phyloP scores from a whole-genome alignment of 805 yeast genomes.

The Wickerhamiella spandovensis region DNA sequence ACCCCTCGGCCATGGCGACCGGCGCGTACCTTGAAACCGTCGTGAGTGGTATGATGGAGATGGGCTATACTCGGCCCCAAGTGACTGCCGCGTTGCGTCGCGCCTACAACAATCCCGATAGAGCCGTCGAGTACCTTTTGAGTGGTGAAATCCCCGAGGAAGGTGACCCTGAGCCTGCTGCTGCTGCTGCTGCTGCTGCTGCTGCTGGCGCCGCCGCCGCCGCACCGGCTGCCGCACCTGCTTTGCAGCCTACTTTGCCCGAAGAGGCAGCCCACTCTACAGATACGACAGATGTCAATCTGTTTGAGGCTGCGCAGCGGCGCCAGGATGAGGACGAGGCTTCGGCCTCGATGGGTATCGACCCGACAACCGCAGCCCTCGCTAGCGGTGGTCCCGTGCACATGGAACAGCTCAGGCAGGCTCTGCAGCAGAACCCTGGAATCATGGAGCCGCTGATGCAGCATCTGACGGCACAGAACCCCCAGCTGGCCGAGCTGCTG shows the following conservation, averaged over 20 bases:
- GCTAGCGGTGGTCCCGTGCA: conserved; percentile 26
- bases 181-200: conserved; percentile 14
- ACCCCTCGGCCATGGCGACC: conserved; percentile 37
- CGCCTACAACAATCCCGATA: conserved; percentile 93
- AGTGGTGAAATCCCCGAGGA: conserved; percentile 71
- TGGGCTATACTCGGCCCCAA: conserved; percentile 85
- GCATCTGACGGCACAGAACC: conserved; percentile 68
- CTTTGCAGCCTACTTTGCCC: no score
- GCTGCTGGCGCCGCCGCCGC: conserved; percentile 19
- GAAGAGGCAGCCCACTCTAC: conserved; percentile 11
- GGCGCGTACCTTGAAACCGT: conserved; percentile 69
- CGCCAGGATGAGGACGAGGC: conserved; percentile 24
- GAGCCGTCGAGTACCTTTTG: conserved; percentile 90
- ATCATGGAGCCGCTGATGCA: conserved; percentile 72
- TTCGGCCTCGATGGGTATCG: conserved; percentile 20
- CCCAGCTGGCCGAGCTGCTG: conserved; percentile 53
- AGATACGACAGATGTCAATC: conserved; percentile 25
- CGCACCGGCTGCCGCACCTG: conserved; percentile 16
- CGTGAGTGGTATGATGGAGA: conserved; percentile 72
- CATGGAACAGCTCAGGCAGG: conserved; percentile 52
- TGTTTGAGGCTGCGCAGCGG: conserved; percentile 26
- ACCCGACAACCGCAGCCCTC: conserved; percentile 26
- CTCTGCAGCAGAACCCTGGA: conserved; percentile 77
- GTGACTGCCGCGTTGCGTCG: conserved; percentile 87
- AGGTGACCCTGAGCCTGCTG: background rate